These are phyloP conservation scores for Prunella vulgaris DNA, from an alignment of 257 asterid genomes.

Conservation along the genomic window DNA sequence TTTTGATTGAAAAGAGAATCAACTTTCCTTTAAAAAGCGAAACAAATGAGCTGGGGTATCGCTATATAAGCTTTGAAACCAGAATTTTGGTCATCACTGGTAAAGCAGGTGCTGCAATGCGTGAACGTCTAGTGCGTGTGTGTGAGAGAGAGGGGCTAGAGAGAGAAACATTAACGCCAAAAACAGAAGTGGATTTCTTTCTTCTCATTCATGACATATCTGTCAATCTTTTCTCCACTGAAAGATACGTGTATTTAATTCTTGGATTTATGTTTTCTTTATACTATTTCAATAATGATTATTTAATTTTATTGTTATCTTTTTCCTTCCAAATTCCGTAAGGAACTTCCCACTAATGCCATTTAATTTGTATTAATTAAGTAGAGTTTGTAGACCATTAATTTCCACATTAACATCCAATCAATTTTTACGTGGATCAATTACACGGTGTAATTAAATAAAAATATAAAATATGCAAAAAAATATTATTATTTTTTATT, in stretches of 20 bases:
- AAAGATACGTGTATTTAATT: constrained; percentile 27
- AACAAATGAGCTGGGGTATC: constrained; percentile 11
- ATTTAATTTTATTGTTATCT: background rate
- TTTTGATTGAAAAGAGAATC: constrained; percentile 26
- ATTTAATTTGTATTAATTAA: background rate
- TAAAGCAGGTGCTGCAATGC: constrained; percentile 18
- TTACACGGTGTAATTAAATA: no score
- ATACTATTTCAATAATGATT: background rate
- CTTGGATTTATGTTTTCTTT: constrained; percentile 19
- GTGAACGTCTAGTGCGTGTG: constrained; percentile 21
- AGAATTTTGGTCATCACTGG: constrained; percentile 28
- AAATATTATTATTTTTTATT: no score
- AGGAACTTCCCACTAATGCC: background rate
- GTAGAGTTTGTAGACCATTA: background rate
- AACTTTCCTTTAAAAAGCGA: constrained; percentile 25
- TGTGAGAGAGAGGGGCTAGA: constrained; percentile 11
- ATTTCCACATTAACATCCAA: background rate
- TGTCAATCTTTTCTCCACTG: constrained; percentile 26
- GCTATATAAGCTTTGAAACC: constrained; percentile 13
- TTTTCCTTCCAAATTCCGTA: background rate
- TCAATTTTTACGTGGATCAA: no score
- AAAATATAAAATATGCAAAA: no score
- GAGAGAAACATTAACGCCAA: constrained; percentile 10
- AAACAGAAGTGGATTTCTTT: constrained; percentile 27
- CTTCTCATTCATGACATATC: constrained; percentile 27